Evolutionary conservation across 108 stramenopile genomes (phyloP).

Genomic region (Nannochloropsis salina): DNA sequence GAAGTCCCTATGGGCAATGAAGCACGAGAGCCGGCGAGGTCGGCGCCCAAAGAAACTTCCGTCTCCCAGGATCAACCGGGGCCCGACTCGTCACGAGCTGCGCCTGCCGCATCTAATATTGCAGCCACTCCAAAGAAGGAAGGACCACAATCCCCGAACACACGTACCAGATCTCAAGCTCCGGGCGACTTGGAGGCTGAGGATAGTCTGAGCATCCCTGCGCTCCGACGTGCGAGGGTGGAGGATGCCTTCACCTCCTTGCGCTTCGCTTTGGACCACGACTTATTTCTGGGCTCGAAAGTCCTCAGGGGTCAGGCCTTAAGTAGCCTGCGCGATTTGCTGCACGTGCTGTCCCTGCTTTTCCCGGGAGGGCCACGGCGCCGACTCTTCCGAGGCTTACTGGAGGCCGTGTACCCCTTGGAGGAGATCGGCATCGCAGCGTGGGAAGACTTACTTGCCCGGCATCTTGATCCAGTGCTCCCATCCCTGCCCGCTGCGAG

Average conservation of each 20-base stretch:
- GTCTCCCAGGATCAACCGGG: background rate
- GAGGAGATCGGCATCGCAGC: background rate
- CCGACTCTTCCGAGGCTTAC: background rate
- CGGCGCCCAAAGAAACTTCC: background rate
- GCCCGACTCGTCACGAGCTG: background rate
- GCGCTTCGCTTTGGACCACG: background rate
- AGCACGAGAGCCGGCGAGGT: too few species aligned
- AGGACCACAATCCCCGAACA: background rate
- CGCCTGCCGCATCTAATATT: background rate
- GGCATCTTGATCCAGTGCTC: background rate
- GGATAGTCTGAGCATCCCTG: background rate
- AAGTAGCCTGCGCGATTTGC: background rate
- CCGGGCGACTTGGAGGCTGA: background rate
- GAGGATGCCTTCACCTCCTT: background rate
- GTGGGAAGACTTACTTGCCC: background rate
- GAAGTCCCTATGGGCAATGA: background rate
- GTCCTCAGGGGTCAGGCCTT: background rate
- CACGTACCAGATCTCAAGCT: background rate
- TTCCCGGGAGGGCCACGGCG: background rate
- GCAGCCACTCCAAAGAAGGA: background rate
- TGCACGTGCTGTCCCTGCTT: background rate
- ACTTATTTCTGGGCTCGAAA: background rate
- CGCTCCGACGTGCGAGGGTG: background rate
- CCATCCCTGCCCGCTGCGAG: background rate
- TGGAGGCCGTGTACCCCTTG: background rate